Percentiles rank a stretch among this genome's conserved stretches.
phyloP scores from a whole-genome alignment of 2,329 filamentous ascomycete genomes.

The Endothia cerciana region DNA sequence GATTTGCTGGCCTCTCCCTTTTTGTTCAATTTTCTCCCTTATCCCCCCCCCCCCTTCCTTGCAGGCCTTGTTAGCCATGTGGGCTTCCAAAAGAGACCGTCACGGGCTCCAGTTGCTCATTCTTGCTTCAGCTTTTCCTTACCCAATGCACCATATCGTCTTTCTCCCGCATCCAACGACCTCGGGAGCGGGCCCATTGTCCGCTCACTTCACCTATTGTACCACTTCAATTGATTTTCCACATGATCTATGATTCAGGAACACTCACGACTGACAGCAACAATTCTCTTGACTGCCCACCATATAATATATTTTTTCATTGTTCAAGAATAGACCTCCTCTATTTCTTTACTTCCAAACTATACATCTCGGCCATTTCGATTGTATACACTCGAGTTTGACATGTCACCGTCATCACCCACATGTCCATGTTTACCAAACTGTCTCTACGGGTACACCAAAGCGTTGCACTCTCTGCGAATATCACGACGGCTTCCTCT shows the following conservation, averaged over 20 bases:
- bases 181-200: not conserved
- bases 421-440: not conserved
- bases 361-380: not conserved
- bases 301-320: not conserved
- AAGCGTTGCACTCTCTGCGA: not conserved
- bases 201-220: not conserved
- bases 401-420: not conserved
- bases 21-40: no score
- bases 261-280: conserved; percentile 4
- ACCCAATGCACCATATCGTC: no score
- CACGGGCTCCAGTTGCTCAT: no score
- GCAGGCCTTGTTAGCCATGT: no score
- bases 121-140: no score
- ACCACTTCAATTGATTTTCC: not conserved
- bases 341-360: not conserved
- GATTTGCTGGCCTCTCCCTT: no score
- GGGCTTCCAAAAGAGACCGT: no score
- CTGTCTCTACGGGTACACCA: not conserved
- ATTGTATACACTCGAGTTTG: not conserved
- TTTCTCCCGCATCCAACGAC: not conserved
- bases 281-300: not conserved
- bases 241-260: not conserved
- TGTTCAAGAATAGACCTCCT: not conserved
- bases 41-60: no score
- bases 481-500: not conserved